Evolutionary conservation across 2,329 filamentous ascomycete species (phyloP), one percentile per base, ranked within the genome.

Genomic region (Sporothrix luriei): DNA sequence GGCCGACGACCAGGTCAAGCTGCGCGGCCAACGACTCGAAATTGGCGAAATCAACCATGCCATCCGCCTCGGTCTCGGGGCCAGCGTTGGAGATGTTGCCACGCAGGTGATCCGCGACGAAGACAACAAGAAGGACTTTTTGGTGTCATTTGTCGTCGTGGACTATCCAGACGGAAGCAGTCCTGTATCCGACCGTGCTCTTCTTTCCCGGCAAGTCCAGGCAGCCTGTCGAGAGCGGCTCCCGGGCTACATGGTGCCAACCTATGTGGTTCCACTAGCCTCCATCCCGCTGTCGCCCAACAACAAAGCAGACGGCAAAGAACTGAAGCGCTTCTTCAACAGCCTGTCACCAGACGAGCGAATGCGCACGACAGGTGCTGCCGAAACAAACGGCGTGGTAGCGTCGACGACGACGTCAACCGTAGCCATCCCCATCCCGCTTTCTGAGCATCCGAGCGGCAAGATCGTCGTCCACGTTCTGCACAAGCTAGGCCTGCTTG

Each of bases 21-120:
- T 97, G 3, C 88, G 94, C 13, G 94, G 94, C 0, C 94, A 97
- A 77, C 85, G 94, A 16, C 84, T 98, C 0, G 94, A 98, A 76
- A 90, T 97, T 71, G 91, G 90, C 0, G 94, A 98, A 80, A 97
- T 97, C 78, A 95, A 97, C 74, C 89, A 94, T 64, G 87, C 91
- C 10, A 92, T 97, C 74, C 88, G 88, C 61, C 82, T 85, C 24
- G 85, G 86, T 0, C 83, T 87, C 3, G 69, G 29, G n/a, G 0
- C 72, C 78, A 0, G 80, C 0, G 80, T 95, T 10, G 82, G 85
- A 16, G 92, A 97, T 74, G 88, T 92, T 0, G 88, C 88, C 3
- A 96, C 93, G 0, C 80, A 96, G 16, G 91, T 97, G 0, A 79
- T 90, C 0, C 79, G 82, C 3, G 91, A 90, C 70, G 90, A 93